phyloP scores from a whole-genome alignment of 1,284 basidiomycete genomes.

The Veloporphyrellus conicus region DNA sequence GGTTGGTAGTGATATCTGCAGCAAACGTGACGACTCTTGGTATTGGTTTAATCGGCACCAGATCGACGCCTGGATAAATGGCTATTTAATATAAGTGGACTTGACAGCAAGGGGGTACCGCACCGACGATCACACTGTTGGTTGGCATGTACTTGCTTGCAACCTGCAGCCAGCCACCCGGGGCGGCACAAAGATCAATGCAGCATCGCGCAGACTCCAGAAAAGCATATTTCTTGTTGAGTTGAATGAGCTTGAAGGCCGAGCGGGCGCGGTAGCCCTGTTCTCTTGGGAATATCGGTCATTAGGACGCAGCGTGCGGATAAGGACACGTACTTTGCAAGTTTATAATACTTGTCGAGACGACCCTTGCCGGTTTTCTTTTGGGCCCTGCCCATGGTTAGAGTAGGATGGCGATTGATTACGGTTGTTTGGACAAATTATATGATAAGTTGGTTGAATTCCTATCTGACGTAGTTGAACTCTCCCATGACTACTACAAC shows the following conservation, averaged over 20 bases:
- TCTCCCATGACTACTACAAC: slow-evolving; percentile 16
- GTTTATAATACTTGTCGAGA: slow-evolving; percentile 93
- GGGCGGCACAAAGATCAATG: slow-evolving; percentile 98
- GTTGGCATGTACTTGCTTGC: slow-evolving; percentile 98
- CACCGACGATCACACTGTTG: slow-evolving; percentile 92
- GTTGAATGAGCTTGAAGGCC: slow-evolving; percentile 98
- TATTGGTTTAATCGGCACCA: slow-evolving; percentile 95
- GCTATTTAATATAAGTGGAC: slow-evolving; percentile 9
- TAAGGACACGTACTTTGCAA: slow-evolving; percentile 67
- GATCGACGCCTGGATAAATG: slow-evolving; percentile 73
- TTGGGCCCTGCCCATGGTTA: slow-evolving; percentile 68
- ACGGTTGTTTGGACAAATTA: slow-evolving; percentile 15
- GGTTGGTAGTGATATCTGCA: slow-evolving; percentile 91
- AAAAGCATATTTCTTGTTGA: slow-evolving; percentile 97
- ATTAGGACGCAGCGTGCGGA: slow-evolving; percentile 1
- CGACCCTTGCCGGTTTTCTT: slow-evolving; percentile 95
- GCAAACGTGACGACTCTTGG: slow-evolving; percentile 91
- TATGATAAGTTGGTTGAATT: neutral
- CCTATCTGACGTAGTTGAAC: neutral
- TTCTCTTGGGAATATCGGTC: slow-evolving; percentile 54
- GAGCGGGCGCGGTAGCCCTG: slow-evolving; percentile 99
- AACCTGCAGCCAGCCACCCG: slow-evolving; percentile 99
- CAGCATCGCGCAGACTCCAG: slow-evolving; percentile 89
- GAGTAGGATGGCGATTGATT: slow-evolving; percentile 14
- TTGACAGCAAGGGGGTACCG: slow-evolving; percentile 28